Base-by-base conservation (phyloP, 306 rosid species). In the Fragaria iinumae region DNA sequence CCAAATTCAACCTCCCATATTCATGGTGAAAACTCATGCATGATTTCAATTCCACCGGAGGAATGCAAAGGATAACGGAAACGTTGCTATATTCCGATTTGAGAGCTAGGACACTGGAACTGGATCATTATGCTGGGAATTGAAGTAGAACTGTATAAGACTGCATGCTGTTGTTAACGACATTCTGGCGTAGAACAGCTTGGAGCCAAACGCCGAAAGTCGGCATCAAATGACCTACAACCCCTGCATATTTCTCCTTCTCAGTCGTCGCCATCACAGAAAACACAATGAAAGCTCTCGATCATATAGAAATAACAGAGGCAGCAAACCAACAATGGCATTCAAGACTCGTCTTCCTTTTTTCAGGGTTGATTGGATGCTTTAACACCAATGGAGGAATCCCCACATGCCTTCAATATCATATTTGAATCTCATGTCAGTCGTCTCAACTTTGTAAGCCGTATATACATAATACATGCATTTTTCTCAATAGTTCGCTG, bases 191-290 rank as follows among this genome's bases (percentile, higher is more conserved):
- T 62, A 62, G 41, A 62, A 29, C 41, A 62, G 67, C 17, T 36
- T 65, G 69, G 69, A 36, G 69, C 27, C 23, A 12, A 25, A 14
- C 27, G 27, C 23, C 25, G 2, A 29, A 34, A 32, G 34, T 32
- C 29, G 69, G 70, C 29, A 66, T 66, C 70, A 66, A 66, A 2
- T 66, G 70, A 66, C 70, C 70, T 66, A 66, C 70, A 20, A 38
- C 23, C 45, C 44, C 45, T 38, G 48, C 27, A 66, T 66, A 38
- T 38, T 12, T 66, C 70, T 1, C 1, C 44, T 18, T 66, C 70
- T 66, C 70, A 66, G 27, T 66, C 70, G 70, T 66, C 70, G 17
- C 70, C 70, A 38, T 66, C 70, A 8, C 25, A 38, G 21, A 39
- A 16, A 66, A 20, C 70, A 66, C 70, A 63, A 18, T 38, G 27